Base-by-base conservation (phyloP, 148 eudicot species). In the Rhododendron vialii region DNA sequence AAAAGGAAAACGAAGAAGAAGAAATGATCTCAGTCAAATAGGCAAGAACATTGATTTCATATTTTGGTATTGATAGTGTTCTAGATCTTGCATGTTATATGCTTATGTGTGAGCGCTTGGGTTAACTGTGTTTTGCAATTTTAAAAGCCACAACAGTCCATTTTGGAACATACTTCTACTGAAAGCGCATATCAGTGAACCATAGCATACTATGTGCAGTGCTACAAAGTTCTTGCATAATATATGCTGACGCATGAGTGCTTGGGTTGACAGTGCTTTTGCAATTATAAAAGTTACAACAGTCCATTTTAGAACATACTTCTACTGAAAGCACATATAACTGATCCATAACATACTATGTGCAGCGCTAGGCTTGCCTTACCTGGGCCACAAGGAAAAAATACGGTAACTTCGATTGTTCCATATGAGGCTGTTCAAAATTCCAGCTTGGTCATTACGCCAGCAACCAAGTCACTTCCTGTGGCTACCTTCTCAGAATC, bases 331-430 rank as follows among this genome's bases (percentile, higher is more conserved):
- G 28, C 67, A 35, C 80, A 61, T 61, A 24, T 1, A 38, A 53
- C 41, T 80, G 15, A 67, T 8, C 35, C 35, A 3, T 67, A 67
- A 28, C 74, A 81, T 67, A 43, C 22, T 22, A 36, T 14, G 53
- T 43, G 89, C 95, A 97, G 99, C 88, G 95, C 99, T 65, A 93
- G 96, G 86, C 94, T 93, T 88, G 89, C 96, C 82, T 95, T 95
- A 50, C 99, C 99, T 5, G 95, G 95, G 61, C 93, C 98, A 73
- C 95, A 94, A 90, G 95, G 95, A 57, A 95, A 80, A 89, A 84
- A 95, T 88, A 93, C 94, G 5, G 84, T 93, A 77, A 88, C 85
- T 81, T 82, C 89, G 89, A 28, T 76, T 22, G 75, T 90, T 85
- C 59, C 75, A 75, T 65, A 88, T 87, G 82, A 88, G 89, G 38